Evolutionary conservation across 2,329 filamentous ascomycete genomes (phyloP).

Genomic region (Phaeoacremonium minimum): DNA sequence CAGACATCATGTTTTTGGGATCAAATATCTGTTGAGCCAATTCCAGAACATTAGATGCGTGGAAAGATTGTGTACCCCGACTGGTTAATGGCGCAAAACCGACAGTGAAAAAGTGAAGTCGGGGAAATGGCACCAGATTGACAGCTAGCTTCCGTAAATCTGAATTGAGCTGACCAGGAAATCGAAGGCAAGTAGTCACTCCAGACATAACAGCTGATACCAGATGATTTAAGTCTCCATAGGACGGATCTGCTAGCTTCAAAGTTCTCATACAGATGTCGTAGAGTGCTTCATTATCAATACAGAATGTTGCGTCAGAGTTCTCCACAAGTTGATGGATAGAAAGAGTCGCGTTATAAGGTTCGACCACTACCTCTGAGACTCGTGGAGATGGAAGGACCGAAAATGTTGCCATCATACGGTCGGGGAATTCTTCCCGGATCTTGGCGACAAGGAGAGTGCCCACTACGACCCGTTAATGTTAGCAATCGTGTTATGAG

Average conservation of each 20-base stretch:
- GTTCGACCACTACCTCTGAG: slow-evolving; percentile 98
- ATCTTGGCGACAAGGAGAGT: slow-evolving; percentile 99
- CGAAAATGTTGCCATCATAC: slow-evolving; percentile 99
- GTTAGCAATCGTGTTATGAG: too few relatives aligned
- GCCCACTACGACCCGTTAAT: slow-evolving; percentile 99
- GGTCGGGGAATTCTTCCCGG: slow-evolving; percentile 99
- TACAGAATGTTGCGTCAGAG: slow-evolving; percentile 99
- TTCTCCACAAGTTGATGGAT: slow-evolving; percentile 99
- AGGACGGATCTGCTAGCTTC: slow-evolving; percentile 97
- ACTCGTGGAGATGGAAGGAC: slow-evolving; percentile 99
- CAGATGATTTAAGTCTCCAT: slow-evolving; percentile 98
- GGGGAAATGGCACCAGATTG: slow-evolving; percentile 99
- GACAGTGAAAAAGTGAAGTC: slow-evolving; percentile 99
- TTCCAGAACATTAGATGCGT: slow-evolving; percentile 94
- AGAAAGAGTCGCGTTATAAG: slow-evolving; percentile 98
- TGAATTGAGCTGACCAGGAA: slow-evolving; percentile 99
- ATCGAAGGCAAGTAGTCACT: slow-evolving; percentile 96
- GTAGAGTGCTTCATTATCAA: slow-evolving; percentile 99
- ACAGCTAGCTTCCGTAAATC: slow-evolving; percentile 98
- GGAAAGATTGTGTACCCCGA: slow-evolving; percentile 82
- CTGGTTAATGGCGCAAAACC: slow-evolving; percentile 98
- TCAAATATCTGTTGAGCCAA: slow-evolving; percentile 99
- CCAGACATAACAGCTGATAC: slow-evolving; percentile 99
- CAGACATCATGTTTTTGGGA: slow-evolving; percentile 99
- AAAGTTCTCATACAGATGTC: slow-evolving; percentile 99